Conservation (phyloP, 1,284 basidiomycete species). For the Ceratobasidium sp. region DNA sequence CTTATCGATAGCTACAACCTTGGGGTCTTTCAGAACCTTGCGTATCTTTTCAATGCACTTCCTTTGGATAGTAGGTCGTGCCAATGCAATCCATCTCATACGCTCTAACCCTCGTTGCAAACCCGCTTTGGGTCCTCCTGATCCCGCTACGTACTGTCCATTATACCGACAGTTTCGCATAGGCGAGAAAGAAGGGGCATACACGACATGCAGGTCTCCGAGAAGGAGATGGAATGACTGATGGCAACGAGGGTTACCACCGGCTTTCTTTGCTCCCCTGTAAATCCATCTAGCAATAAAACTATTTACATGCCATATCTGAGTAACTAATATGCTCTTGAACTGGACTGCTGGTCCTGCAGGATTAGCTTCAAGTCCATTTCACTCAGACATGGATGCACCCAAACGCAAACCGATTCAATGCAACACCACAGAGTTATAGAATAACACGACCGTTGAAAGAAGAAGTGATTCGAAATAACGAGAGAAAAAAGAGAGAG, state of each 20-base stretch:
- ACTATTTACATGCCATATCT: too few species aligned
- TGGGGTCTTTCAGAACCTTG: slow-evolving; percentile 80
- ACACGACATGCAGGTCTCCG: slow-evolving; percentile 60
- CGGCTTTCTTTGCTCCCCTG: too few species aligned
- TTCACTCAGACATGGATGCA: too few species aligned
- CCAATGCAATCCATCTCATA: slow-evolving; percentile 35
- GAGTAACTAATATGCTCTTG: too few species aligned
- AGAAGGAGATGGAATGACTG: slow-evolving; percentile 64
- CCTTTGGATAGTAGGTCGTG: slow-evolving; percentile 78
- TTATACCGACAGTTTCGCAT: slow-evolving; percentile 87
- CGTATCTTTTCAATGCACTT: slow-evolving; percentile 91
- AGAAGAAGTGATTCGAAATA: too few species aligned
- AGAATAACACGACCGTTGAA: too few species aligned
- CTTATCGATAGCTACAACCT: slow-evolving; percentile 95
- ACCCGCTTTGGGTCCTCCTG: slow-evolving; percentile 81
- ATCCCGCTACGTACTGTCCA: slow-evolving; percentile 86
- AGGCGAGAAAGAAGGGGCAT: slow-evolving; percentile 76
- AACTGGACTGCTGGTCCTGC: too few species aligned
- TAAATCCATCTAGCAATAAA: too few species aligned
- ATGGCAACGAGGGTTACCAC: slow-evolving; percentile 51
- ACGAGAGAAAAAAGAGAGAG: too few species aligned
- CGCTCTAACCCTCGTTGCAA: slow-evolving; percentile 54
- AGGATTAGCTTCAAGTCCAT: too few species aligned
- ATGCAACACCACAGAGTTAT: too few species aligned
- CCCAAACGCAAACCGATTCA: too few species aligned